Base-by-base conservation (phyloP, 306 rosid species). In the Gleditsia sinensis region DNA sequence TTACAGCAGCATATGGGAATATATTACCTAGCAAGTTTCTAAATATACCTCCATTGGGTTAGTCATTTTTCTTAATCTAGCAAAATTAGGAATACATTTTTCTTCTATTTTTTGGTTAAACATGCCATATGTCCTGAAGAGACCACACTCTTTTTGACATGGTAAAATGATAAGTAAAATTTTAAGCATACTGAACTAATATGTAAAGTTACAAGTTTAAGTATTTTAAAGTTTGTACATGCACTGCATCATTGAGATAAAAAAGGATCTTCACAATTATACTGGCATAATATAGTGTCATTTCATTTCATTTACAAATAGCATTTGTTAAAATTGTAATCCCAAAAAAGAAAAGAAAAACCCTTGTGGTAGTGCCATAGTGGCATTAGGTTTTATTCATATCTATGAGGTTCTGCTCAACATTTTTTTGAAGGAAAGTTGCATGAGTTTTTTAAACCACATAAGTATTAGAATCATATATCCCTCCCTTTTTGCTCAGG, bases 31-130 rank as follows among this genome's bases (percentile, higher is more conserved):
- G 67, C 80, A 73, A 80, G 32, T 80, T 84, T 77, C 72, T 84
- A 7, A 23, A 84, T 57, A 72, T 80, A 73, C 87, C 85, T 9
- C 21, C 75, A 5, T 54, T 69, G 39, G 98, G 98, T 93, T 83
- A 55, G 80, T 84, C 28, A 33, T 46, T 34, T 50, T 30, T 32
- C 3, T 23, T 20, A 36, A 3, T 56, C 65, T 19, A n/a, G 54
- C 23, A 45, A 28, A 16, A 19, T 58, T 3, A 3, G 43, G 21
- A 24, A 43, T 25, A 43, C 21, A 45, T 46, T 67, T n/a, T n/a
- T 67, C 57, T 27, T 2, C 20, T 27, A 17, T 3, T 66, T 45
- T 34, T 19, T 45, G 27, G 55, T 27, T 67, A 27, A 67, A 43
- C 42, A 25, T 45, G 39, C 21, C 3, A 5, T 36, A 9, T 24